Evolutionary conservation across 1,139 yeast genomes (phyloP).

Genomic region (Sugiyamaella grinbergsii): DNA sequence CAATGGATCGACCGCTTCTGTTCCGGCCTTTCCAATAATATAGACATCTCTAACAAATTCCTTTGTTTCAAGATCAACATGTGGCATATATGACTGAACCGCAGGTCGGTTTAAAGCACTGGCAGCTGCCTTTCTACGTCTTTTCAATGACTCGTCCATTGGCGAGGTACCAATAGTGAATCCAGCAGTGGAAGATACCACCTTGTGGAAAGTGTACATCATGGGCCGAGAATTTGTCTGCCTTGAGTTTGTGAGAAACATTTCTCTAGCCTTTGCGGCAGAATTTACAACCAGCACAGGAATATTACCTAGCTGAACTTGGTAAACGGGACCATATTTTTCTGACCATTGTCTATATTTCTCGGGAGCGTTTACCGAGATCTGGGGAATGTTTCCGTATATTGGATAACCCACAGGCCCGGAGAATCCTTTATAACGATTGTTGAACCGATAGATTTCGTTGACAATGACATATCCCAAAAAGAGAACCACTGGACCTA

Average conservation of each 20-base stretch:
- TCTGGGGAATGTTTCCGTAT: conserved; percentile 27
- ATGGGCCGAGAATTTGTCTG: conserved; percentile 67
- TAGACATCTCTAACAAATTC: conserved; percentile 28
- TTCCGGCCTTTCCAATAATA: conserved; percentile 23
- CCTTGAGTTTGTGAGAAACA: conserved; percentile 56
- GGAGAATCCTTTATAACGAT: conserved; percentile 23
- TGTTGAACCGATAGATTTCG: conserved; percentile 25
- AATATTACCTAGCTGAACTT: conserved; percentile 59
- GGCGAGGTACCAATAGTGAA: conserved; percentile 77
- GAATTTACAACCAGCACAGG: conserved; percentile 67
- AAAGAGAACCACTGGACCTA: conserved; percentile 15
- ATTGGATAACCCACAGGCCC: conserved; percentile 29
- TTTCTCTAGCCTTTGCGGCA: conserved; percentile 51
- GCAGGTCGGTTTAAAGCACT: conserved; percentile 49
- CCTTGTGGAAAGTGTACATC: conserved; percentile 64
- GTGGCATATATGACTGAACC: conserved; percentile 39
- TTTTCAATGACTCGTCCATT: conserved; percentile 54
- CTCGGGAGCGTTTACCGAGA: conserved; percentile 26
- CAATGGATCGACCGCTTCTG: conserved; percentile 47
- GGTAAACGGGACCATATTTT: conserved; percentile 55
- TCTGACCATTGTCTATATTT: conserved; percentile 51
- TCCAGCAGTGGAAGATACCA: conserved; percentile 58
- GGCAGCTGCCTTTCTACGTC: conserved; percentile 58
- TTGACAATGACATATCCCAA: conserved; percentile 23
- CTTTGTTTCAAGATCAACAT: conserved; percentile 51